Base-by-base conservation (phyloP, 2,329 filamentous ascomycete genomes). In the Teratosphaeria zuluensis region DNA sequence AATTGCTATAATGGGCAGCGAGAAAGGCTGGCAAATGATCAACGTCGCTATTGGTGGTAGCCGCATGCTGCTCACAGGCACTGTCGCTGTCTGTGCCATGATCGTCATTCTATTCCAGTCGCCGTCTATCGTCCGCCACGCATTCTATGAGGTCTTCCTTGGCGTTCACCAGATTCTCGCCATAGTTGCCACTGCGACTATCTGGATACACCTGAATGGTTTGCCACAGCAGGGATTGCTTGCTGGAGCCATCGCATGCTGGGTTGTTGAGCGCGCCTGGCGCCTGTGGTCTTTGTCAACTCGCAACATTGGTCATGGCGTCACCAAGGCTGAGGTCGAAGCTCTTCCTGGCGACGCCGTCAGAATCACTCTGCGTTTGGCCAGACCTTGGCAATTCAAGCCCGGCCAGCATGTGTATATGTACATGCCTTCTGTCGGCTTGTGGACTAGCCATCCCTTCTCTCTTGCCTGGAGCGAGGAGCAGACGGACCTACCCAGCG, bases 341-440 rank as follows among this genome's bases (percentile, higher is more conserved):
- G 86, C 87, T 11, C 81, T 92, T 9, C 88, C 88, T 14, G 89
- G 88, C 61, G 87, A 90, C 65, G 87, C 88, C 7, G 80, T 84
- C 66, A 84, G 88, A 54, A 80, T 92, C 56, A 91, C 87, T 0
- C 81, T 90, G 55, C 85, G 82, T 57, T 82, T 92, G 77, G 84
- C 87, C 9, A 84, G 87, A 52, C 87, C 87, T n/a, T 92, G 88
- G 87, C 81, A 76, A 48, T 89, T 89, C 78, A 78, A 79, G 60
- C 85, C 88, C 0, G 88, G 88, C 38, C 87, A 91, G 72, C 88
- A 92, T 70, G 85, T 88, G 38, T 92, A 91, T 71, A 75, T 92
- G 21, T 91, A 91, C 75, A 81, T 92, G 74, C 89, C 89, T 7
- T 77, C 80, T 4, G 77, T 92, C 67, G 86, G 86, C 62, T 79